These are phyloP conservation scores for Pseudisothecium myosuroides DNA, from an alignment of 225 moss, liverwort and hornwort species.

Conservation along the genomic window DNA sequence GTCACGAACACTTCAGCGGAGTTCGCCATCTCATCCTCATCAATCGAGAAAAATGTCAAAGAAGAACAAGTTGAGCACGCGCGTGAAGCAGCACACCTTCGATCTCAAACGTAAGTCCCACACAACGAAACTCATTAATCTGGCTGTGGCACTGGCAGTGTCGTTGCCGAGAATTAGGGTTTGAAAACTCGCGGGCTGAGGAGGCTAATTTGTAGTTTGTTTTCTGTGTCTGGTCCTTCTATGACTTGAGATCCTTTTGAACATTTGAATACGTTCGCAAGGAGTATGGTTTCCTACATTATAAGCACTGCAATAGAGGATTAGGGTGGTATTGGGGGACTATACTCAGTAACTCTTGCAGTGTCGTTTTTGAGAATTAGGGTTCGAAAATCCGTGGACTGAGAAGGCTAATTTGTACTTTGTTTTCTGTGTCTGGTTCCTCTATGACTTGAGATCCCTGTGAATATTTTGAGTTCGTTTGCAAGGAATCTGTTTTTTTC, in stretches of 20 bases:
- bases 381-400: background rate
- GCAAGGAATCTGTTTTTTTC: background rate
- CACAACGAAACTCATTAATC: background rate
- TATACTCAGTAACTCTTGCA: background rate
- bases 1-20: background rate
- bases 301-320: background rate
- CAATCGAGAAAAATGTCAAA: slow-evolving; percentile 32
- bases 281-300: background rate
- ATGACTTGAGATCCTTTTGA: background rate
- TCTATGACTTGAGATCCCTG: background rate
- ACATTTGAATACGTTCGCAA: background rate
- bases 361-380: background rate
- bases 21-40: background rate
- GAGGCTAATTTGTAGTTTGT: background rate
- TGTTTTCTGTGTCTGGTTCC: background rate
- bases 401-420: background rate
- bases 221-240: background rate
- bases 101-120: slow-evolving; percentile 32
- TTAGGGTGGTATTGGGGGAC: background rate
- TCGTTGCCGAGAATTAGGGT: background rate
- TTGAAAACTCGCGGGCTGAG: background rate
- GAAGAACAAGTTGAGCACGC: slow-evolving; percentile 58
- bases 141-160: background rate
- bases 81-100: slow-evolving; percentile 44
- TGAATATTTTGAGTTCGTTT: background rate